Conservation (phyloP, 345 rosid genomes). For the Raphanus raphanistrum region DNA sequence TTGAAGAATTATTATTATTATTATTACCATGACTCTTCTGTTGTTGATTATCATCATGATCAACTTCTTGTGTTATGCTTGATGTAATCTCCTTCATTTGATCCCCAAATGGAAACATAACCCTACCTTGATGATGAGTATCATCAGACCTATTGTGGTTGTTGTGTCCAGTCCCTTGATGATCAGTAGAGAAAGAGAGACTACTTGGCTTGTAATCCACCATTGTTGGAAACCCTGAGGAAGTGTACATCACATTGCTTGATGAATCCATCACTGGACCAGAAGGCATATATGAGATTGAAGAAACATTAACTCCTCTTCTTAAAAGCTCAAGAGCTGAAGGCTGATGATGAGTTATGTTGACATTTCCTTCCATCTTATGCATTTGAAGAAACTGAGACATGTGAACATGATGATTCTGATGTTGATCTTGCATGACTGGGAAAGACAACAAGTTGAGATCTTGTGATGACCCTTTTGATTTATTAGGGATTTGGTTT, state of each 20-base stretch:
- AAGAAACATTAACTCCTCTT: not conserved
- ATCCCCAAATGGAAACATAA: not conserved
- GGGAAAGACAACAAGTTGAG: constrained; percentile 43
- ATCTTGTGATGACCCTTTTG: constrained; percentile 34
- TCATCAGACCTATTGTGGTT: not conserved
- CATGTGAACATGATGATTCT: constrained; percentile 29
- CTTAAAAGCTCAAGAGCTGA: not conserved
- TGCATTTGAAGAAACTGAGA: constrained; percentile 37
- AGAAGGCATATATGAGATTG: not conserved
- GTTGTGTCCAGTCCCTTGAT: not conserved
- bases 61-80: not conserved
- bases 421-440: constrained; percentile 35
- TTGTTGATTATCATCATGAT: not conserved
- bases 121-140: not conserved
- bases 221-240: not conserved
- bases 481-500: constrained; percentile 16
- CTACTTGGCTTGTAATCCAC: not conserved
- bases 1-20: not conserved
- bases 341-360: not conserved
- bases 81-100: not conserved
- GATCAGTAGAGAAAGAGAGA: not conserved
- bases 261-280: not conserved
- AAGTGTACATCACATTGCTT: not conserved
- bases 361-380: constrained; percentile 24
- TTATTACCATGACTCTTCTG: not conserved